A percentile compares a stretch with the other conserved stretches of the same genome.
phyloP scores from a whole-genome alignment of 2,329 filamentous ascomycete species.

The Pyricularia sp. region DNA sequence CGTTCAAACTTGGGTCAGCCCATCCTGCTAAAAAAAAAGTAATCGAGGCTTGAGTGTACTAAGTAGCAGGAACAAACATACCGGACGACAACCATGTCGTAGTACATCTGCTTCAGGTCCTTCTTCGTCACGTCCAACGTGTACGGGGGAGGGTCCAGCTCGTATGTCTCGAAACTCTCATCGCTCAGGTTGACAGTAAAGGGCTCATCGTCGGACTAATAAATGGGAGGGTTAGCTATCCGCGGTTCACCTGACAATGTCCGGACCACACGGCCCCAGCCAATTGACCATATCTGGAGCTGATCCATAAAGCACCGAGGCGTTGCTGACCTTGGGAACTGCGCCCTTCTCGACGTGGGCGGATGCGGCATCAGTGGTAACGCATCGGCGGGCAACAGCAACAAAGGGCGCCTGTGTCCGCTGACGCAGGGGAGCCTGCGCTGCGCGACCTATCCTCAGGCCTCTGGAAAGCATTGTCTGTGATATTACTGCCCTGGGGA shows the following conservation, averaged over 20 bases:
- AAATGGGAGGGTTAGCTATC: constrained; percentile 6
- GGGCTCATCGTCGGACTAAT: constrained; percentile 79
- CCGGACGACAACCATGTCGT: constrained; percentile 90
- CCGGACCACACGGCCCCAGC: not conserved
- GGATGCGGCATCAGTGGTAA: constrained; percentile 92
- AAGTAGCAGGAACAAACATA: constrained; percentile 34
- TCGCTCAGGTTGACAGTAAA: constrained; percentile 90
- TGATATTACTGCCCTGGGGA: not conserved
- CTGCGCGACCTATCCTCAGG: constrained; percentile 47
- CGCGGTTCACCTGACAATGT: not conserved
- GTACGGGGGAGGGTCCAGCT: constrained; percentile 92
- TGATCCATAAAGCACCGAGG: not conserved
- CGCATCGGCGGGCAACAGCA: constrained; percentile 50
- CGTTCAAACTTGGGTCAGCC: not conserved
- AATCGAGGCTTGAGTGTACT: constrained; percentile 6
- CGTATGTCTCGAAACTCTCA: constrained; percentile 99
- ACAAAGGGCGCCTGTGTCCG: constrained; percentile 29
- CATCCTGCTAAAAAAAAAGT: not conserved
- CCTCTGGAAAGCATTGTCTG: constrained; percentile 59
- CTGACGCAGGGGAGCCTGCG: constrained; percentile 37
- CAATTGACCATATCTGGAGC: not conserved
- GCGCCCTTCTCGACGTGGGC: constrained; percentile 72
- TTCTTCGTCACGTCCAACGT: constrained; percentile 90
- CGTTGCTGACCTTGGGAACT: constrained; percentile 30
- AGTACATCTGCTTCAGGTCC: constrained; percentile 98